Conservation (phyloP, 2,329 filamentous ascomycete genomes). For the Emmonsia crescens region DNA sequence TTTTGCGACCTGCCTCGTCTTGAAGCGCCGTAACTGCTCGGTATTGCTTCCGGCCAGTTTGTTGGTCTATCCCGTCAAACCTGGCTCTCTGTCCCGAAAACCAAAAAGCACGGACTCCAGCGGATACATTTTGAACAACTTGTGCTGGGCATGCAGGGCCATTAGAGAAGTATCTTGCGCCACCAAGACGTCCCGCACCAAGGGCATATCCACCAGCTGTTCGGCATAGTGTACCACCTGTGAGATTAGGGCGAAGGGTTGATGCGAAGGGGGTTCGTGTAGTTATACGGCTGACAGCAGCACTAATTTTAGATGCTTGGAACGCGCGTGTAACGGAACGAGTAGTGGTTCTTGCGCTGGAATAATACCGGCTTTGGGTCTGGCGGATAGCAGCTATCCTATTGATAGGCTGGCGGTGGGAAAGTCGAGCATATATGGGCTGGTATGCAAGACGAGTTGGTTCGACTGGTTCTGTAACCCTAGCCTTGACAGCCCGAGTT, state of each 20-base stretch:
- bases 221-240: conserved; percentile 71
- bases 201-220: conserved; percentile 80
- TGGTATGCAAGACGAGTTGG: conserved; percentile 42
- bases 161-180: conserved; percentile 81
- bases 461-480: conserved; percentile 31
- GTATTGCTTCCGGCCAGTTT: conserved; percentile 65
- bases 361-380: conserved; percentile 53
- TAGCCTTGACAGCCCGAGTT: conserved; percentile 30
- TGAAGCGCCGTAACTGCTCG: conserved; percentile 64
- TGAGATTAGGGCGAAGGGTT: conserved; percentile 81
- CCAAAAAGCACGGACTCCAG: conserved; percentile 83
- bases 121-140: conserved; percentile 89
- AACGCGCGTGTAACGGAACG: conserved; percentile 43
- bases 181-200: conserved; percentile 58
- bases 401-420: conserved; percentile 49
- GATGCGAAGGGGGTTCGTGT: conserved; percentile 77
- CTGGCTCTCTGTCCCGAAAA: conserved; percentile 81
- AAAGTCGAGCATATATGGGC: conserved; percentile 48
- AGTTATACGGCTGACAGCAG: conserved; percentile 52
- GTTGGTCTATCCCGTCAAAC: conserved; percentile 64
- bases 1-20: conserved; percentile 58
- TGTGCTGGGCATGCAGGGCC: conserved; percentile 74
- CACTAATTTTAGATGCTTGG: conserved; percentile 46
- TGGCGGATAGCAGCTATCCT: conserved; percentile 54
- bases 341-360: conserved; percentile 39